Percentiles rank a stretch among this genome's conserved stretches.
Evolutionary conservation across 163 green algal genomes (phyloP).

Genomic region (Coccomyxa subellipsoidea): DNA sequence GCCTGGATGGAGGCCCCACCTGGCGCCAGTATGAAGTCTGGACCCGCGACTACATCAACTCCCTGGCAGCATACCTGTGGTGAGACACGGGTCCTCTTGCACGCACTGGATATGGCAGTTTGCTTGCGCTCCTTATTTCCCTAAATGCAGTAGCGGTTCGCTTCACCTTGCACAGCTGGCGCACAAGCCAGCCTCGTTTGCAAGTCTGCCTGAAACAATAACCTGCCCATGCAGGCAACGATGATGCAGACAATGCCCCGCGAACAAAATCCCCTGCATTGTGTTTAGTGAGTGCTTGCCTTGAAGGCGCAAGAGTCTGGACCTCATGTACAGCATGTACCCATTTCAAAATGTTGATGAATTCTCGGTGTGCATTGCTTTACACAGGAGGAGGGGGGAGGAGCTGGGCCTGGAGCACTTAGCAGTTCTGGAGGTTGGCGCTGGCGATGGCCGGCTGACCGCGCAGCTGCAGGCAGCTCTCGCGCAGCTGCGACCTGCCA

Average conservation of each 20-base stretch:
- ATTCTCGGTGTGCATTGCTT: background rate
- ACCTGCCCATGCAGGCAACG: no score
- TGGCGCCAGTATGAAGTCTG: background rate
- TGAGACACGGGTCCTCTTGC: background rate
- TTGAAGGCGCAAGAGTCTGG: no score
- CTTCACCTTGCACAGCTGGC: no score
- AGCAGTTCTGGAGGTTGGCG: background rate
- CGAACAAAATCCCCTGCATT: no score
- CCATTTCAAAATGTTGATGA: background rate
- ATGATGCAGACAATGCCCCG: no score
- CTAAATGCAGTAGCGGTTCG: no score
- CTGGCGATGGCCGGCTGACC: background rate
- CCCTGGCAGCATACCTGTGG: background rate
- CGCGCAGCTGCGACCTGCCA: no score
- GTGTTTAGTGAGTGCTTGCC: no score
- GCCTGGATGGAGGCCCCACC: background rate
- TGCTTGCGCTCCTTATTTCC: no score
- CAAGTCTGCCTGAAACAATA: no score
- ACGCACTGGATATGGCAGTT: background rate
- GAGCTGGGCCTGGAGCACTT: background rate
- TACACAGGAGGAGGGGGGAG: background rate
- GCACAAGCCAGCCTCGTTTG: no score
- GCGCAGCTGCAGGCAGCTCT: background rate
- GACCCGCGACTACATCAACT: background rate
- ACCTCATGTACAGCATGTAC: no score